phyloP scores from a whole-genome alignment of 805 yeast genomes.

The Suhomyces tanzawaensis region DNA sequence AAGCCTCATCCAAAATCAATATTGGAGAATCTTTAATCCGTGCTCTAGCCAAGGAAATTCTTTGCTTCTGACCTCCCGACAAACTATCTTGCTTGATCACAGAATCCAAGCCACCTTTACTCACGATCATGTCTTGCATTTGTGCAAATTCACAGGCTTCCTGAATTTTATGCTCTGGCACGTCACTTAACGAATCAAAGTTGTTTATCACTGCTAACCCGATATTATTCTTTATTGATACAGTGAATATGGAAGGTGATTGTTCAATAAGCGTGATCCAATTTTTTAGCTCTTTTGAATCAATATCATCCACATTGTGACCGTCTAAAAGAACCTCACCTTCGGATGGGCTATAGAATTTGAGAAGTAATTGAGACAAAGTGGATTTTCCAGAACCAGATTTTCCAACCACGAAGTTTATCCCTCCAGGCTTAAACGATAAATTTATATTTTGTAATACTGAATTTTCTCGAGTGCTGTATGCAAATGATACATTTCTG shows the following conservation, averaged over 20 bases:
- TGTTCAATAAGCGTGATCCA: constrained; percentile 77
- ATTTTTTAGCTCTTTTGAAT: constrained; percentile 51
- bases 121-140: constrained; percentile 45
- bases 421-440: constrained; percentile 40
- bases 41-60: constrained; percentile 84
- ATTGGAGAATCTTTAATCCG: constrained; percentile 68
- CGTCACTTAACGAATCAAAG: constrained; percentile 15
- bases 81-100: constrained; percentile 45
- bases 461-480: constrained; percentile 53
- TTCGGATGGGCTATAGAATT: constrained; percentile 47
- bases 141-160: constrained; percentile 54
- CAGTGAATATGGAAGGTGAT: constrained; percentile 61
- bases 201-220: constrained; percentile 42
- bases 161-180: constrained; percentile 20
- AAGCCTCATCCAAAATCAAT: constrained; percentile 79
- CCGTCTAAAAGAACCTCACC: constrained; percentile 67
- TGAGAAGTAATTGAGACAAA: constrained; percentile 57
- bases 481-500: constrained; percentile 56
- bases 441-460: constrained; percentile 51
- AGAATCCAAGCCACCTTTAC: constrained; percentile 49
- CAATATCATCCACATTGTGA: constrained; percentile 40
- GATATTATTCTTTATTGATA: constrained; percentile 62
- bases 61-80: constrained; percentile 91
- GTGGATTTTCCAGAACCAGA: constrained; percentile 97
- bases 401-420: constrained; percentile 72